A percentile compares a stretch with the other conserved stretches of the same genome.
These are phyloP conservation scores for Talaromyces funiculosus DNA, from an alignment of 2,329 filamentous ascomycete genomes.

Conservation along the genomic window DNA sequence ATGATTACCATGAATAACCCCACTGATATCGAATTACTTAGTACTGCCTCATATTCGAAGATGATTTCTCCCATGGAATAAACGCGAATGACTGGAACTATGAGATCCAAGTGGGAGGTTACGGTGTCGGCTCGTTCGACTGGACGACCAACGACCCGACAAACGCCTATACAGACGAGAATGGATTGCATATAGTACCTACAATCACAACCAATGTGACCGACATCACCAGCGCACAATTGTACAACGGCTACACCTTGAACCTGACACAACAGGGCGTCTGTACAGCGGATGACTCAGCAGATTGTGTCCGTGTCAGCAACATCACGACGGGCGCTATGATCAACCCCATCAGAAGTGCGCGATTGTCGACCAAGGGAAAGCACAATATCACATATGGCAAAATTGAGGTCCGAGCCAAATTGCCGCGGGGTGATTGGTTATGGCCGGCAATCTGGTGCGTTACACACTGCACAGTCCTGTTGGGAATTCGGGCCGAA, in stretches of 20 bases:
- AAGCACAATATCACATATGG: conserved; percentile 14
- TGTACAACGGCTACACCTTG: conserved; percentile 11
- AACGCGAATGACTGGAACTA: conserved; percentile 12
- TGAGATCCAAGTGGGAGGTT: conserved; percentile 10
- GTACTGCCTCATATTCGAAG: conserved; percentile 13
- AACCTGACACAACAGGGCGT: conserved; percentile 11
- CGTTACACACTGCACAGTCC: background rate
- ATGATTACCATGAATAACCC: background rate
- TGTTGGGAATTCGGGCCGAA: background rate
- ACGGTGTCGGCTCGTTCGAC: conserved; percentile 11
- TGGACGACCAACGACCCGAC: conserved; percentile 11
- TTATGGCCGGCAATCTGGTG: conserved; percentile 14
- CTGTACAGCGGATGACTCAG: background rate
- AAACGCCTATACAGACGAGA: conserved; percentile 9
- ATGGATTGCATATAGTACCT: conserved; percentile 11
- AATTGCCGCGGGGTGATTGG: conserved; percentile 12
- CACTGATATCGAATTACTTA: background rate
- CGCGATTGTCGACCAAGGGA: conserved; percentile 10
- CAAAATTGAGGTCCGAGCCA: conserved; percentile 10
- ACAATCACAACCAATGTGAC: conserved; percentile 4
- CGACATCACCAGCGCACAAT: background rate
- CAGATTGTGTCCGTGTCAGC: conserved; percentile 8
- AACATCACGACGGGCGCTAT: conserved; percentile 3
- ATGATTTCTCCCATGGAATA: conserved; percentile 10
- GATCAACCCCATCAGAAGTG: conserved; percentile 12